Conservation (phyloP, 805 yeast species). For the Yarrowia sp. region DNA sequence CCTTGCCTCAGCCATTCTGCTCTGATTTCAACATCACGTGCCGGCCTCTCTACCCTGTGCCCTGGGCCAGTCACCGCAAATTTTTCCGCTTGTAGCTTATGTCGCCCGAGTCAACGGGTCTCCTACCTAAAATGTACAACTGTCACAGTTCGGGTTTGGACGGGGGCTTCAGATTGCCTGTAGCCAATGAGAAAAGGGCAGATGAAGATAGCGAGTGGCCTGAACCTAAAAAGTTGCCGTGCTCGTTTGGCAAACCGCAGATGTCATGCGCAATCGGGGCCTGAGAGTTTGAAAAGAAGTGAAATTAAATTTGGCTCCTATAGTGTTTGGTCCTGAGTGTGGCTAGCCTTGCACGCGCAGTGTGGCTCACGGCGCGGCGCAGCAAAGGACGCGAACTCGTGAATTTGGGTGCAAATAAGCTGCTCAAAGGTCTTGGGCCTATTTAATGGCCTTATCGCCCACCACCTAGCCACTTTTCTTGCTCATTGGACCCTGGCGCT, state of each 20-base stretch:
- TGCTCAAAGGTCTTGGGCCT: neutral
- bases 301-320: slow-evolving; percentile 14
- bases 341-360: slow-evolving; percentile 14
- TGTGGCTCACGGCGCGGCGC: slow-evolving; percentile 6
- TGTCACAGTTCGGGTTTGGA: slow-evolving; percentile 24
- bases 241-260: slow-evolving; percentile 9
- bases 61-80: neutral
- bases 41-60: neutral
- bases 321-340: slow-evolving; percentile 21
- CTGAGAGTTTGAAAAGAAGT: neutral
- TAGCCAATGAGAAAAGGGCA: slow-evolving; percentile 13
- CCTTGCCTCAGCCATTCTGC: neutral
- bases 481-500: neutral
- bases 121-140: slow-evolving; percentile 23
- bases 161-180: slow-evolving; percentile 13
- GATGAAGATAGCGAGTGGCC: slow-evolving; percentile 22
- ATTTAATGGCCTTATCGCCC: neutral
- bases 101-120: slow-evolving; percentile 34
- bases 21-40: neutral
- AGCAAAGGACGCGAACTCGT: neutral
- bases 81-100: slow-evolving; percentile 2
- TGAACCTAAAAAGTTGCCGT: slow-evolving; percentile 8
- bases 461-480: neutral
- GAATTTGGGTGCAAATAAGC: neutral
- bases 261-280: slow-evolving; percentile 12